Evolutionary conservation across 495 filamentous ascomycete genomes (phyloP).

Genomic region (Polyplosphaeria fusca): DNA sequence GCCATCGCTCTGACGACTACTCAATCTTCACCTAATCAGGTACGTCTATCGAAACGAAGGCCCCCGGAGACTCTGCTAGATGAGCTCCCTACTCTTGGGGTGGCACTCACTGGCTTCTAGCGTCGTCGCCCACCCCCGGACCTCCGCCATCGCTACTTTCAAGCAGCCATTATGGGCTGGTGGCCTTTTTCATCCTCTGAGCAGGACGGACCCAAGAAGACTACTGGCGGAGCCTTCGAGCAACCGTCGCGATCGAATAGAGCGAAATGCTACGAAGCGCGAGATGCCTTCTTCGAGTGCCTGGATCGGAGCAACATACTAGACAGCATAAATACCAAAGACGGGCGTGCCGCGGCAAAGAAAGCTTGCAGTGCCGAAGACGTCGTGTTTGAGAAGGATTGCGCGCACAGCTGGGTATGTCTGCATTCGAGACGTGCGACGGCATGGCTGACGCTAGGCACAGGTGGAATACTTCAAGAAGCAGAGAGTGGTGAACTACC

Average conservation of each 20-base stretch:
- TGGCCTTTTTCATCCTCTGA: conserved; percentile 33
- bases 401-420: conserved; percentile 76
- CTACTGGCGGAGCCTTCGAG: conserved; percentile 59
- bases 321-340: conserved; percentile 74
- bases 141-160: too few relatives aligned
- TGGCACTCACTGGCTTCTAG: neutral
- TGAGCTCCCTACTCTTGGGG: too few relatives aligned
- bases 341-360: conserved; percentile 49
- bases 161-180: conserved; percentile 33
- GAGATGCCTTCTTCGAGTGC: conserved; percentile 83
- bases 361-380: conserved; percentile 65
- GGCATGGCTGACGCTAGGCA: conserved; percentile 8
- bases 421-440: neutral
- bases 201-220: conserved; percentile 36
- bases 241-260: conserved; percentile 76
- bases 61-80: too few relatives aligned
- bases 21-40: too few relatives aligned
- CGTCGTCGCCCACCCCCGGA: conserved; percentile 11
- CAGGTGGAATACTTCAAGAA: conserved; percentile 98
- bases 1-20: too few relatives aligned
- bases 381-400: conserved; percentile 67
- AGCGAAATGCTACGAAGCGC: conserved; percentile 76
- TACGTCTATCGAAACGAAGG: too few relatives aligned
- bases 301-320: conserved; percentile 77
- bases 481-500: conserved; percentile 83